Evolutionary conservation across 495 filamentous ascomycete genomes (phyloP).

Genomic region (Aspergillus baeticus): DNA sequence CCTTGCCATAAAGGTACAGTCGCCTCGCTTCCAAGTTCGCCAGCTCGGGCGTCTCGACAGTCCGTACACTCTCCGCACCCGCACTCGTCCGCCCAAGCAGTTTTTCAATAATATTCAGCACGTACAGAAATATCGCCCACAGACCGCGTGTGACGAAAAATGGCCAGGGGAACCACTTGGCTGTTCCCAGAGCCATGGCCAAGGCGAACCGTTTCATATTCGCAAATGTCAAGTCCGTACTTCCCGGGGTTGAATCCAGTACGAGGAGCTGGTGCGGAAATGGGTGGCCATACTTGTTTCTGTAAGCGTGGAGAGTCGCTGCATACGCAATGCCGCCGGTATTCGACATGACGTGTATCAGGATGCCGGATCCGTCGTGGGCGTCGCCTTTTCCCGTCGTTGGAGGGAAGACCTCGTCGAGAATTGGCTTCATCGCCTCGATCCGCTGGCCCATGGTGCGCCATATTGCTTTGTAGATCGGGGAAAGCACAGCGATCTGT

Average conservation of each 20-base stretch:
- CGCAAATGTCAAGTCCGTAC: slow-evolving; percentile 27
- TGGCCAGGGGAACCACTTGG: slow-evolving; percentile 48
- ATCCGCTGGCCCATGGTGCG: slow-evolving; percentile 42
- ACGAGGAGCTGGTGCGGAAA: background rate
- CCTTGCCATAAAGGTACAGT: slow-evolving; percentile 53
- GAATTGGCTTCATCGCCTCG: slow-evolving; percentile 46
- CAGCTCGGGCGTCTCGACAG: background rate
- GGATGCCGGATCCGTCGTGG: slow-evolving; percentile 14
- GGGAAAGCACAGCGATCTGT: slow-evolving; percentile 34
- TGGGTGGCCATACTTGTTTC: background rate
- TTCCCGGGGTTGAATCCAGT: slow-evolving; percentile 5
- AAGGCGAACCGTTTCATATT: slow-evolving; percentile 44
- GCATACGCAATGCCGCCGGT: slow-evolving; percentile 7
- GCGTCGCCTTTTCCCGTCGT: slow-evolving; percentile 9
- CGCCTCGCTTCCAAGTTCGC: slow-evolving; percentile 19
- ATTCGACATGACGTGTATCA: slow-evolving; percentile 8
- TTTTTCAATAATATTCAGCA: background rate
- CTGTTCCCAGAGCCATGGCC: slow-evolving; percentile 51
- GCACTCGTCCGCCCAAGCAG: background rate
- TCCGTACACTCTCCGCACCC: background rate
- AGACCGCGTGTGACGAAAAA: slow-evolving; percentile 44
- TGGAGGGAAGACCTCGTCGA: slow-evolving; percentile 43
- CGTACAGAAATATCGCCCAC: slow-evolving; percentile 36
- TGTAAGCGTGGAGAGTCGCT: slow-evolving; percentile 1
- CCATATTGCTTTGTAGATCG: slow-evolving; percentile 47